A percentile compares a stretch with the other conserved stretches of the same genome.
phyloP scores from a whole-genome alignment of 495 filamentous ascomycete genomes.

The Parathielavia appendiculata region DNA sequence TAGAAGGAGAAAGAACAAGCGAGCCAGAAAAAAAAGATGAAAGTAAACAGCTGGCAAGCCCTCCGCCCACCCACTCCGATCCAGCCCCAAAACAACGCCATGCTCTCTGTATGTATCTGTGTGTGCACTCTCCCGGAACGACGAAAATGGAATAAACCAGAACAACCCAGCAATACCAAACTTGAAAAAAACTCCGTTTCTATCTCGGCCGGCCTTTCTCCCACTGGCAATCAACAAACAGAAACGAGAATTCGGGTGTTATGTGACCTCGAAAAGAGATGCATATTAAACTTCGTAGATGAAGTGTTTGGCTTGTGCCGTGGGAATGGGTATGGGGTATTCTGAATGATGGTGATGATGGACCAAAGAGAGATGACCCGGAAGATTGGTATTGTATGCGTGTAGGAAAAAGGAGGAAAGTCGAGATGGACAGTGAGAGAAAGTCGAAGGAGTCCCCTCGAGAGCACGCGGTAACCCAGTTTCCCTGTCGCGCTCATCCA shows the following conservation, averaged over 20 bases:
- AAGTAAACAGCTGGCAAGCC: background rate
- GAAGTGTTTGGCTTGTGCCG: too few relatives aligned
- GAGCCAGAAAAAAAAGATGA: background rate
- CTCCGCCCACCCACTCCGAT: too few relatives aligned
- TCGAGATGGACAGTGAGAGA: background rate
- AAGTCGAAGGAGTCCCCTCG: background rate
- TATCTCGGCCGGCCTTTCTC: conserved; percentile 3
- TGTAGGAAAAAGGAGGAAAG: too few relatives aligned
- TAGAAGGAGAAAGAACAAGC: too few relatives aligned
- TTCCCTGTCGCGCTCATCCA: background rate
- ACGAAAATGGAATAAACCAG: background rate
- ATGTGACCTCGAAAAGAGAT: conserved; percentile 11
- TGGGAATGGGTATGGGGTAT: background rate
- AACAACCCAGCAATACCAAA: too few relatives aligned
- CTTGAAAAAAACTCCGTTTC: conserved; percentile 5
- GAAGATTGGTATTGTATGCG: too few relatives aligned
- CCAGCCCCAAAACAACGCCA: background rate
- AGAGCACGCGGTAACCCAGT: background rate
- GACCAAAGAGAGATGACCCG: background rate
- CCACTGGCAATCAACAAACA: background rate
- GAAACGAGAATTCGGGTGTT: background rate
- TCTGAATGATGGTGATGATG: background rate
- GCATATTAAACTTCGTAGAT: conserved; percentile 14
- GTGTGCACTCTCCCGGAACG: conserved; percentile 1
- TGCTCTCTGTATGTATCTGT: background rate